phyloP scores from a whole-genome alignment of 192 early-diverging fungal genomes.

The Nowakowskiella sp. region DNA sequence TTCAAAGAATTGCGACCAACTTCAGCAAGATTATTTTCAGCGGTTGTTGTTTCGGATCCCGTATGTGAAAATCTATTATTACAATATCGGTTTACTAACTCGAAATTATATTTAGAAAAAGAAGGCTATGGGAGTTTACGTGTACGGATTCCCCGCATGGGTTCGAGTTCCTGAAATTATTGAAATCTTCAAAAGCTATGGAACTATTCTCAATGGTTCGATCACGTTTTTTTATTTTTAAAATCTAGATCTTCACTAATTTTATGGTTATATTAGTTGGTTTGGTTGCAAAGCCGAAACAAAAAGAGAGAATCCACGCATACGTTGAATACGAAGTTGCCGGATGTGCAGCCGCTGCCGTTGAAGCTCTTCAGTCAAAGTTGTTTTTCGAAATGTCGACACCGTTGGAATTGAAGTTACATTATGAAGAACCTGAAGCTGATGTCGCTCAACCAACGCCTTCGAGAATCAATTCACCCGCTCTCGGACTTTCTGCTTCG shows the following conservation, averaged over 20 bases:
- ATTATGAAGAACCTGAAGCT: slow-evolving; percentile 6
- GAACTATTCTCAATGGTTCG: slow-evolving; percentile 33
- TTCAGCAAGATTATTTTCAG: too few relatives aligned
- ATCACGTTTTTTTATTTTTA: not conserved
- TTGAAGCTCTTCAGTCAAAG: slow-evolving; percentile 20
- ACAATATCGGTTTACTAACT: too few relatives aligned
- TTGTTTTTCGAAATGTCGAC: slow-evolving; percentile 26
- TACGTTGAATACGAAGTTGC: slow-evolving; percentile 31
- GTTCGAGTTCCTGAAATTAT: slow-evolving; percentile 34
- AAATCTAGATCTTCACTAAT: not conserved
- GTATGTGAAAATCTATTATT: too few relatives aligned
- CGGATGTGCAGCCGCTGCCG: slow-evolving; percentile 24
- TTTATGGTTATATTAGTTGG: slow-evolving; percentile 15
- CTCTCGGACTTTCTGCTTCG: too few relatives aligned
- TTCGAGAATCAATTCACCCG: too few relatives aligned
- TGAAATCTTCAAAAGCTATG: slow-evolving; percentile 34
- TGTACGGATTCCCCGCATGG: slow-evolving; percentile 30
- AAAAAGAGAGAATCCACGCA: slow-evolving; percentile 23
- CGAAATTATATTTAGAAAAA: too few relatives aligned
- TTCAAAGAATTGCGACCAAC: too few relatives aligned
- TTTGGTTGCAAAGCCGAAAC: slow-evolving; percentile 15
- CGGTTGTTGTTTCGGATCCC: too few relatives aligned
- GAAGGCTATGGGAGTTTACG: slow-evolving; percentile 24
- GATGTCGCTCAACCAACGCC: too few relatives aligned
- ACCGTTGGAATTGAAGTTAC: slow-evolving; percentile 24